Conservation (phyloP, 306 rosid species). For the Rosa rugosa region DNA sequence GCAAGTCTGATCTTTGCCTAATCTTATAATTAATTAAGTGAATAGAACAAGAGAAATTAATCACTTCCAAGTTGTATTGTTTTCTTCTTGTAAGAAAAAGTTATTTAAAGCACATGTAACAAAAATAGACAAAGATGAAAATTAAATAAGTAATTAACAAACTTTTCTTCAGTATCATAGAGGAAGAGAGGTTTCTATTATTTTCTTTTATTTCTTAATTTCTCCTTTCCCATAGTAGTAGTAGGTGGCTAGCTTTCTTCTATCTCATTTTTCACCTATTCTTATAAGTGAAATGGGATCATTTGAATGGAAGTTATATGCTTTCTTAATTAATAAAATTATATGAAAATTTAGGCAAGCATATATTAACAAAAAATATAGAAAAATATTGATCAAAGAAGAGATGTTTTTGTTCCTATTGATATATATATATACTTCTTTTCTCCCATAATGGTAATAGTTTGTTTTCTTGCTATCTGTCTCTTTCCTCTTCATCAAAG, state of each 20-base stretch:
- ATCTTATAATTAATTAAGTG: neutral
- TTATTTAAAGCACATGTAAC: neutral
- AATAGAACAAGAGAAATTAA: too few species aligned
- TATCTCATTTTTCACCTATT: neutral
- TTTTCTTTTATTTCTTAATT: neutral
- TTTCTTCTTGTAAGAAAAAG: too few species aligned
- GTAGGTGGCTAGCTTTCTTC: too few species aligned
- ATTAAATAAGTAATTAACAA: too few species aligned
- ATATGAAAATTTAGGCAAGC: neutral
- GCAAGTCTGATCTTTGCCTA: neutral
- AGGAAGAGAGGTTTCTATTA: neutral
- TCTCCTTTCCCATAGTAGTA: too few species aligned
- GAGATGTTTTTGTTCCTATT: too few species aligned
- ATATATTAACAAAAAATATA: neutral
- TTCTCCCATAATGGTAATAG: neutral
- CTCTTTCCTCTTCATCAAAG: constrained; percentile 13
- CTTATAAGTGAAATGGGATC: neutral
- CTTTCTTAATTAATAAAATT: neutral
- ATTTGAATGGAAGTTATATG: too few species aligned
- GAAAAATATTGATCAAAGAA: neutral
- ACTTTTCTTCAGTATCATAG: neutral
- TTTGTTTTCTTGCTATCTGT: constrained; percentile 28
- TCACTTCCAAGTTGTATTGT: too few species aligned
- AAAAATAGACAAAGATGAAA: neutral
- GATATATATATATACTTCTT: neutral